These are phyloP conservation scores for Boechera retrofracta DNA, from an alignment of 345 rosid species.

Conservation along the genomic window DNA sequence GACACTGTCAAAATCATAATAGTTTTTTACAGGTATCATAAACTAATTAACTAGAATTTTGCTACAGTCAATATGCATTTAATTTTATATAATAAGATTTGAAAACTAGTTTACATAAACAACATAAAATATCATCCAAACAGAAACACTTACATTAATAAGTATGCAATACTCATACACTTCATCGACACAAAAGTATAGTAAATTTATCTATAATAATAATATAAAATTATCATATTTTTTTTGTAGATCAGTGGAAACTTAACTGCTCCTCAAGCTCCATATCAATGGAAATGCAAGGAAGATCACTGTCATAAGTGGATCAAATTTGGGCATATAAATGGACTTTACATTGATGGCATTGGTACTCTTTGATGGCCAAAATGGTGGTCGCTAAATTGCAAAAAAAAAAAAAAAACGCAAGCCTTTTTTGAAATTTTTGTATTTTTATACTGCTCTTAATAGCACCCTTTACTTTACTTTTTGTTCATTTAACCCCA, in stretches of 20 bases:
- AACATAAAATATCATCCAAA: no score
- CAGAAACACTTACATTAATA: no score
- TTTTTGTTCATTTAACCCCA: constrained; percentile 12
- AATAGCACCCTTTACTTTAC: background rate
- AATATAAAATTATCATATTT: background rate
- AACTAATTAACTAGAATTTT: no score
- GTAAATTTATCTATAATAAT: no score
- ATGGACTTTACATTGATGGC: constrained; percentile 52
- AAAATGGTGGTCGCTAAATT: constrained; percentile 54
- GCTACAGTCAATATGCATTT: no score
- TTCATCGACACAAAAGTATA: no score
- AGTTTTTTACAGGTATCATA: no score
- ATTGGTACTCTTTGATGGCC: constrained; percentile 56
- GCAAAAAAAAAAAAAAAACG: constrained; percentile 36
- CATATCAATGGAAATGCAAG: constrained; percentile 50
- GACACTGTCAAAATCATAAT: no score
- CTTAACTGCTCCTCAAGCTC: constrained; percentile 47
- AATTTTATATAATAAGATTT: no score
- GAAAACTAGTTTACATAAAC: no score
- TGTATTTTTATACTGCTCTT: background rate
- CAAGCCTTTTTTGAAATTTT: background rate
- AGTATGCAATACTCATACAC: no score
- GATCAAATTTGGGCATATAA: constrained; percentile 48
- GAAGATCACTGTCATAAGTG: constrained; percentile 36
- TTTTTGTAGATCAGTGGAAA: constrained; percentile 47